Evolutionary conservation across 2,329 filamentous ascomycete species (phyloP).

Genomic region (Bretziella fagacearum): DNA sequence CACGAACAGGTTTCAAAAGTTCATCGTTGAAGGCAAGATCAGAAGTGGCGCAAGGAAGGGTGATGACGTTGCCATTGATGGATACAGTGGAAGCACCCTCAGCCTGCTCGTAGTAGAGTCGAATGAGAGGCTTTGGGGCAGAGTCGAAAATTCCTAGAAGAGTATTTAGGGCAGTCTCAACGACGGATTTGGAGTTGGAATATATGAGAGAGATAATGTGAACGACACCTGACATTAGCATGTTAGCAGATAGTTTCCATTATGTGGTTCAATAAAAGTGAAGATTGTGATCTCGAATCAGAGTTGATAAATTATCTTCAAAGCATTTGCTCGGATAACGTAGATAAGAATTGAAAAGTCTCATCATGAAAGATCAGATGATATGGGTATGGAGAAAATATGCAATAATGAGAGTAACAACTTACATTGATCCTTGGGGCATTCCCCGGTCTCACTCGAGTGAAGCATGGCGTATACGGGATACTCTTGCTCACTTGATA

Average conservation of each 20-base stretch:
- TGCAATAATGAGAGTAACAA: conserved; percentile 20
- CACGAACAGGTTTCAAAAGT: conserved; percentile 46
- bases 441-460: conserved; percentile 84
- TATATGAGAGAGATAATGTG: conserved; percentile 27
- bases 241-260: conserved; percentile 20
- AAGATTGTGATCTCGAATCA: conserved; percentile 39
- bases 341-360: conserved; percentile 91
- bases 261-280: conserved; percentile 16
- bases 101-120: conserved; percentile 39
- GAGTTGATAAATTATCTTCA: conserved; percentile 79
- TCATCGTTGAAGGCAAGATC: conserved; percentile 61
- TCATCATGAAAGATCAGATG: conserved; percentile 62
- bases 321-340: conserved; percentile 87
- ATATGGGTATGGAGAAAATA: conserved; percentile 14
- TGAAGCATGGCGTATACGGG: conserved; percentile 53
- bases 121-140: conserved; percentile 28
- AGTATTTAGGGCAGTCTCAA: conserved; percentile 26
- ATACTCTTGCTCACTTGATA: conserved; percentile 24
- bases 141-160: conserved; percentile 21
- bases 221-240: conserved; percentile 17
- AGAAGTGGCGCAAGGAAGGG: conserved; percentile 41
- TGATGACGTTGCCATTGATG: conserved; percentile 29
- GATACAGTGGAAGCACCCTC: conserved; percentile 18
- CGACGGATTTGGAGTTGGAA: conserved; percentile 22
- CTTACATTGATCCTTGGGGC: conserved; percentile 79